phyloP scores from a whole-genome alignment of 768 basidiomycete species.

The Megacollybia marginata region DNA sequence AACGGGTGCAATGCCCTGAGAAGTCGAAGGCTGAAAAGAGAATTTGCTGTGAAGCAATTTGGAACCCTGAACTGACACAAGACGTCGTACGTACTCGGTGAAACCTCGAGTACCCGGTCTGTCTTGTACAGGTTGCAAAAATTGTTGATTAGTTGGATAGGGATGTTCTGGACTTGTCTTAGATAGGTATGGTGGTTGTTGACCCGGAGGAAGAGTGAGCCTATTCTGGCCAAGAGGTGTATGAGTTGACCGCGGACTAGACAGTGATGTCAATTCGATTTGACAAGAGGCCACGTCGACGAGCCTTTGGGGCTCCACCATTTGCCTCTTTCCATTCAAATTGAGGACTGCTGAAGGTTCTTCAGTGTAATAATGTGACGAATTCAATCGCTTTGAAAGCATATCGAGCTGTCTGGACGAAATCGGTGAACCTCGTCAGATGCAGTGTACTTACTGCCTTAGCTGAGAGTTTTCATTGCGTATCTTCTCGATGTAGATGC shows the following conservation, averaged over 20 bases:
- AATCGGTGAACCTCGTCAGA: neutral
- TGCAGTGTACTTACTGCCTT: conserved; percentile 37
- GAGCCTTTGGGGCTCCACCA: conserved; percentile 38
- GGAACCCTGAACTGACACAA: no score
- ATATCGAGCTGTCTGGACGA: conserved; percentile 38
- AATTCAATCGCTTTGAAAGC: conserved; percentile 37
- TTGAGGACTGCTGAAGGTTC: conserved; percentile 36
- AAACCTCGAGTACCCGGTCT: conserved; percentile 47
- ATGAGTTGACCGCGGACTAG: conserved; percentile 54
- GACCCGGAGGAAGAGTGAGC: conserved; percentile 60
- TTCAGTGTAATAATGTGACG: conserved; percentile 7
- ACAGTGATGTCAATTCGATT: conserved; percentile 28
- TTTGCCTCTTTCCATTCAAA: conserved; percentile 59
- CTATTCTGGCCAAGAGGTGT: conserved; percentile 56
- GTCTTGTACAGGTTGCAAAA: conserved; percentile 13
- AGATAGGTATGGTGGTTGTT: conserved; percentile 40
- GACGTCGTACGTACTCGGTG: conserved; percentile 30
- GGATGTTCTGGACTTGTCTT: conserved; percentile 8
- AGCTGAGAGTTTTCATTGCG: conserved; percentile 46
- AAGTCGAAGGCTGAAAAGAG: conserved; percentile 10
- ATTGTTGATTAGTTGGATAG: conserved; percentile 22
- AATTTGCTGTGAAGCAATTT: no score
- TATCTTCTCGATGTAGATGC: conserved; percentile 42
- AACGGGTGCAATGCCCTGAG: conserved; percentile 30
- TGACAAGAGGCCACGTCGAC: conserved; percentile 9